A percentile compares a stretch with the other conserved stretches of the same genome.
Evolutionary conservation across 768 basidiomycete genomes (phyloP).

Genomic region (Multifurca ochricompacta): DNA sequence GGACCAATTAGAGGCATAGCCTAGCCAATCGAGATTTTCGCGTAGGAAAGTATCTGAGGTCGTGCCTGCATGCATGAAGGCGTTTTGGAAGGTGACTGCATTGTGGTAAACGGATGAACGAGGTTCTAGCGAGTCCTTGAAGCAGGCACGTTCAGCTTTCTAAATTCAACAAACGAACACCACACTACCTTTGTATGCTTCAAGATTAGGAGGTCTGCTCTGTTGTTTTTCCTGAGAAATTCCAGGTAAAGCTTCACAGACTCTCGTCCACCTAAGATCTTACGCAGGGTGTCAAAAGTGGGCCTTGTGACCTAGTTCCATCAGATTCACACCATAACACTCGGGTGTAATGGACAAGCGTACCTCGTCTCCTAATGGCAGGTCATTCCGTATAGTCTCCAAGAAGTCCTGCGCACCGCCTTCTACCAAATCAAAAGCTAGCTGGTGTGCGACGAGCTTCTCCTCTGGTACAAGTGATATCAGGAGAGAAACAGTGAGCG

Average conservation of each 20-base stretch:
- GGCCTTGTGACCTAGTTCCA: constrained; percentile 44
- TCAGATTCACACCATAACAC: neutral
- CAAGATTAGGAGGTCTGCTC: constrained; percentile 83
- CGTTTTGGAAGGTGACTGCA: constrained; percentile 92
- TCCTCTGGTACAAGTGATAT: constrained; percentile 63
- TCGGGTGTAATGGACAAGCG: constrained; percentile 22
- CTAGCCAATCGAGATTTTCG: constrained; percentile 96
- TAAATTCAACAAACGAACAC: constrained; percentile 53
- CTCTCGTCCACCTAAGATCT: constrained; percentile 84
- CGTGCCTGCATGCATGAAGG: constrained; percentile 97
- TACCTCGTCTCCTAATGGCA: constrained; percentile 65
- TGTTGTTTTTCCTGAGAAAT: constrained; percentile 92
- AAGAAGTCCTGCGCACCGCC: constrained; percentile 92
- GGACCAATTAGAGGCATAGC: constrained; percentile 93
- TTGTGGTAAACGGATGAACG: constrained; percentile 97
- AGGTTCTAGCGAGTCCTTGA: constrained; percentile 80
- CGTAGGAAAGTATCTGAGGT: constrained; percentile 90
- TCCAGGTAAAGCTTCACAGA: constrained; percentile 91
- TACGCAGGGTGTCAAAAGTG: constrained; percentile 66
- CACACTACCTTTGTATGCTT: constrained; percentile 77
- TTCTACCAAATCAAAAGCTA: constrained; percentile 93
- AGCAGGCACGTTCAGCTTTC: constrained; percentile 38
- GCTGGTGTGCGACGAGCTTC: constrained; percentile 81
- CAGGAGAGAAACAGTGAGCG: constrained; percentile 67
- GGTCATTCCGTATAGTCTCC: constrained; percentile 57